phyloP scores from a whole-genome alignment of 2,329 filamentous ascomycete species.

The Cytospora schulzeri region DNA sequence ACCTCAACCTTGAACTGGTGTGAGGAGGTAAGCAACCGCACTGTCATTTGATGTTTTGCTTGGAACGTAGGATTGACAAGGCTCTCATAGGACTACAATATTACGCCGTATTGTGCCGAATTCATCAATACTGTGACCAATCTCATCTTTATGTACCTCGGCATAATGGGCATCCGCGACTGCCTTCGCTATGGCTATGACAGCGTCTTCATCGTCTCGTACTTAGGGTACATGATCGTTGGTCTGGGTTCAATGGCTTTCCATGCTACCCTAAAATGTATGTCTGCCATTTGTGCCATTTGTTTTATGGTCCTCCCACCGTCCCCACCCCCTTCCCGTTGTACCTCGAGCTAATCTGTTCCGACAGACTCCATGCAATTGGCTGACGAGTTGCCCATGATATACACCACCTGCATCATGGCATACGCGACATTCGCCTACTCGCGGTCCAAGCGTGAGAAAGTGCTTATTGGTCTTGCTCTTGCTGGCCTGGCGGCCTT shows the following conservation, averaged over 20 bases:
- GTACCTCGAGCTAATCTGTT: constrained; percentile 13
- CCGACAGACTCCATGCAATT: constrained; percentile 59
- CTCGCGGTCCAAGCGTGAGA: constrained; percentile 52
- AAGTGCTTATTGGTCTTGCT: constrained; percentile 40
- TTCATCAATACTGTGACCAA: constrained; percentile 72
- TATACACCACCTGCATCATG: constrained; percentile 61
- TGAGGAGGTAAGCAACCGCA: constrained; percentile 37
- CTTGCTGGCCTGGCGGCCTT: constrained; percentile 62
- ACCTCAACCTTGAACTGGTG: constrained; percentile 45
- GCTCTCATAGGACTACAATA: constrained; percentile 33
- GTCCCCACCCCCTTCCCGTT: neutral
- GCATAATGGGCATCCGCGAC: constrained; percentile 72
- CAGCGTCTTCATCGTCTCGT: constrained; percentile 70
- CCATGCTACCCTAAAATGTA: constrained; percentile 59
- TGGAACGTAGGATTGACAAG: constrained; percentile 1
- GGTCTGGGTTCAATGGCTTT: constrained; percentile 60
- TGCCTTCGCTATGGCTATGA: constrained; percentile 75
- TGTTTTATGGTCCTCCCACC: too few species aligned
- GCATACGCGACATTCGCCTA: constrained; percentile 73
- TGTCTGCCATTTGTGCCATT: constrained; percentile 30
- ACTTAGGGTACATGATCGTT: constrained; percentile 55
- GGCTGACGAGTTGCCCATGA: constrained; percentile 63
- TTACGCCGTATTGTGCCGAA: constrained; percentile 41
- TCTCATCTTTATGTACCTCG: constrained; percentile 76
- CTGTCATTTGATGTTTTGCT: neutral